Conservation (phyloP, 176 grass and related monocot genomes). For the Lolium multiflorum region DNA sequence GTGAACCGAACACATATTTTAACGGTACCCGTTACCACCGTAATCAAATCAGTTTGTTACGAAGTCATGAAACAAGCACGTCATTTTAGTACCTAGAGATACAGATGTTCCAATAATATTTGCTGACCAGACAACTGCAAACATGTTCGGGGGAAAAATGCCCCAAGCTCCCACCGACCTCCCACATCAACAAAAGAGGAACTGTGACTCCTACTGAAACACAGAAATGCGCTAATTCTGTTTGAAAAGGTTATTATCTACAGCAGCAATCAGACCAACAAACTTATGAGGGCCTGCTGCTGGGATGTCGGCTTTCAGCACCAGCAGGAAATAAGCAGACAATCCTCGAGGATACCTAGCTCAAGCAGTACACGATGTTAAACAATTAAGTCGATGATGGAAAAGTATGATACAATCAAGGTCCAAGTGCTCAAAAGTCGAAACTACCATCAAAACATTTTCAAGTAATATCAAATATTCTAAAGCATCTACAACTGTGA, state of each 20-base stretch:
- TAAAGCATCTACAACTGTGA: not conserved
- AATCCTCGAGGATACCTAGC: not conserved
- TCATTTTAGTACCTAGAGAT: no score
- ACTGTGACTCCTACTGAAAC: no score
- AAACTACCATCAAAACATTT: no score
- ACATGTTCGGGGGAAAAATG: no score
- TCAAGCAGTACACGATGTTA: not conserved
- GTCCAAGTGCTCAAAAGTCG: not conserved
- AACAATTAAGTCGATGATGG: not conserved
- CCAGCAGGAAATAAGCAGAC: not conserved
- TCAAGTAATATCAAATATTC: not conserved
- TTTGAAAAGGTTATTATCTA: not conserved
- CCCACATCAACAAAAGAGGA: no score
- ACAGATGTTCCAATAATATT: no score
- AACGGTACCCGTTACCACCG: no score
- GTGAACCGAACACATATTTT: no score
- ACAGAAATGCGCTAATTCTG: not conserved
- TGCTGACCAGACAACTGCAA: no score
- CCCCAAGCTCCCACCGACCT: no score
- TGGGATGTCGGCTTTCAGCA: not conserved
- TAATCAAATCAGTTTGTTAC: no score
- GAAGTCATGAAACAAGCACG: no score
- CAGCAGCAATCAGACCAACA: not conserved
- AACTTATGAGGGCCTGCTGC: not conserved
- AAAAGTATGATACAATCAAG: not conserved